Percentiles rank a stretch among this genome's conserved stretches.
phyloP scores from a whole-genome alignment of 768 basidiomycete species.

The Termitomyces eurrhizus region DNA sequence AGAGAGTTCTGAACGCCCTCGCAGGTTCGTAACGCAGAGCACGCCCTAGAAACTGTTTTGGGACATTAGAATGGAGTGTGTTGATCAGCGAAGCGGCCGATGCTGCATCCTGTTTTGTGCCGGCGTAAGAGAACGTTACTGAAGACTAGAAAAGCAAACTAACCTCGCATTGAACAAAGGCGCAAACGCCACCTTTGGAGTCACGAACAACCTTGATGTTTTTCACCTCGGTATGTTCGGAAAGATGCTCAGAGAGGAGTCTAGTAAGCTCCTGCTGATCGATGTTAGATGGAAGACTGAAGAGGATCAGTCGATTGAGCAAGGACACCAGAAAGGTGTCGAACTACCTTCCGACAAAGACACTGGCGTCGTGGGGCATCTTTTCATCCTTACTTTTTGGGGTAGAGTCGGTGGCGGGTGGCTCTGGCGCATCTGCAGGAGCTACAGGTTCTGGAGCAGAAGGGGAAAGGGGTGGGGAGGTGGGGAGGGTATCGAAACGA shows the following conservation, averaged over 20 bases:
- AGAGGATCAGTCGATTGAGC: neutral
- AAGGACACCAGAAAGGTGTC: conserved; percentile 1
- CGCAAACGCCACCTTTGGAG: conserved; percentile 74
- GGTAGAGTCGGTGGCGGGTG: conserved; percentile 19
- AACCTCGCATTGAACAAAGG: conserved; percentile 85
- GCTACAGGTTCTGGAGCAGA: conserved; percentile 17
- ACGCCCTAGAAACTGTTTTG: conserved; percentile 68
- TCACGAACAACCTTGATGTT: conserved; percentile 72
- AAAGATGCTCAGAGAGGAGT: conserved; percentile 63
- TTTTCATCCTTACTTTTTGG: conserved; percentile 37
- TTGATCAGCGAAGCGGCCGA: conserved; percentile 58
- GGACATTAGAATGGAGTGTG: conserved; percentile 49
- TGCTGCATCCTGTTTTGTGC: conserved; percentile 46
- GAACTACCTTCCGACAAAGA: conserved; percentile 79
- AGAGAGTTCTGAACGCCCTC: conserved; percentile 67
- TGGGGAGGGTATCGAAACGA: conserved; percentile 62
- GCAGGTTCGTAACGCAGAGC: conserved; percentile 75
- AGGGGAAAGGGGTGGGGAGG: conserved; percentile 44
- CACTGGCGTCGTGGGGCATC: conserved; percentile 69
- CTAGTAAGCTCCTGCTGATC: conserved; percentile 59
- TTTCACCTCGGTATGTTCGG: conserved; percentile 60
- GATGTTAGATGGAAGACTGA: conserved; percentile 66
- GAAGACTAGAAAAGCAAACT: conserved; percentile 10
- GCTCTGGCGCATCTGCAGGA: conserved; percentile 19
- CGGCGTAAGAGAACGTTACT: conserved; percentile 3